Percentiles rank a stretch among this genome's conserved stretches.
phyloP scores from a whole-genome alignment of 2,329 filamentous ascomycete genomes.

The Penicillium sp. region DNA sequence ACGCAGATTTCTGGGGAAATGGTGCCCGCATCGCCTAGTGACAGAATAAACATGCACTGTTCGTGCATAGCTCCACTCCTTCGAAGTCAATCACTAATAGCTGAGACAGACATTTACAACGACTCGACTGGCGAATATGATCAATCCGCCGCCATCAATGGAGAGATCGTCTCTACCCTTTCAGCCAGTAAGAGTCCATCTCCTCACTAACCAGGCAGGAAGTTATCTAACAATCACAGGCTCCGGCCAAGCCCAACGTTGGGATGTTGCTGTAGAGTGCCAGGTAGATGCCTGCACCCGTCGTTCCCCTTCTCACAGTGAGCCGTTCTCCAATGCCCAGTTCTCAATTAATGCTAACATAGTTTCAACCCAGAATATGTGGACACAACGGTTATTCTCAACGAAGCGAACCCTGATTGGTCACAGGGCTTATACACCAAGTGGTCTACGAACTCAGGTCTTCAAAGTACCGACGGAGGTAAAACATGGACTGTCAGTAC shows the following conservation, averaged over 20 bases:
- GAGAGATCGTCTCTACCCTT: background rate
- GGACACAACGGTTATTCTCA: background rate
- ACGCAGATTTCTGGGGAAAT: background rate
- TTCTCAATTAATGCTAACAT: no score
- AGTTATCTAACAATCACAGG: background rate
- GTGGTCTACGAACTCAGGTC: background rate
- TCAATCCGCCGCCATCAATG: background rate
- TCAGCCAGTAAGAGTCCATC: background rate
- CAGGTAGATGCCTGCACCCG: background rate
- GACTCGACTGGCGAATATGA: slow-evolving; percentile 2
- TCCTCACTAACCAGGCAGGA: background rate
- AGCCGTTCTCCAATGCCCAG: background rate
- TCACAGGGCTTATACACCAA: background rate
- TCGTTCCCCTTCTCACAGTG: background rate
- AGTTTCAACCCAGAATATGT: background rate
- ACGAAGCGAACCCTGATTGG: background rate
- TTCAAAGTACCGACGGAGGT: background rate
- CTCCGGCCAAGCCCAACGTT: background rate
- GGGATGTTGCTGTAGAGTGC: slow-evolving; percentile 1
- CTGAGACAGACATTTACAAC: background rate
- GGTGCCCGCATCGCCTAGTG: background rate
- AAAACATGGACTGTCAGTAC: background rate
- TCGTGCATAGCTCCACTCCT: background rate
- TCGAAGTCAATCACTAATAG: background rate
- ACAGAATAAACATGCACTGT: background rate